Evolutionary conservation across 176 grass and related monocot genomes (phyloP), one percentile per base, ranked within the genome.

Genomic region (Musa schizocarpa): DNA sequence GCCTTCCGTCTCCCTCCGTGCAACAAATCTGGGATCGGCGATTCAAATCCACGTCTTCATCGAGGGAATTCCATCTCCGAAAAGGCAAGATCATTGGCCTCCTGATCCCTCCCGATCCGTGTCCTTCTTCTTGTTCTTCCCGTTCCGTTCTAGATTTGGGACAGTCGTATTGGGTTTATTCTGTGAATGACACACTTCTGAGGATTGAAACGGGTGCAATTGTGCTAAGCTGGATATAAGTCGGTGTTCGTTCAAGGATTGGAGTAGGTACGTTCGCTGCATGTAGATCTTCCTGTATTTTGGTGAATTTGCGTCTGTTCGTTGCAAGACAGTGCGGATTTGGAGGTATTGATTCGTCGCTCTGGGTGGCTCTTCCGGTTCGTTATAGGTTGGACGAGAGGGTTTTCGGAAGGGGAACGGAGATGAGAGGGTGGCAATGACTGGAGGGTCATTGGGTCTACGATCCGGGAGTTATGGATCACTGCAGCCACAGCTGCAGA

Each of bases 381-480:
- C 43, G 1, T 50, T 14, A 34, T 48, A 16, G 17, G 59, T 16
- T 77, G 61, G 59, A 53, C 52, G 75, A 65, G 75, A 65, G 72
- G 61, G 25, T 74, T 9, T 22, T 12, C 23, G 34, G 26, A 67
- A 12, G 74, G 50, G 69, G 70, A 63, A 72, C 34, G 79, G 83
- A 77, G 83, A 86, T 86, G 83, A 86, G 67, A 77, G 79, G 48
- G 61, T 29, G 50, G 71, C 70, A 74, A 86, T 86, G 84, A 86
- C 76, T 82, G 80, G 84, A 76, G 80, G 79, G 82, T 97, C 94
- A 83, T 85, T 97, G 86, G 94, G 94, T 62, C 77, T 97, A 74
- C 89, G 94, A 87, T 78, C 90, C 26, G 87, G 81, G 79, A 97
- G 94, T 85, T 93, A 97, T 87, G 94, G 94, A 80, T 93, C 94